Evolutionary conservation across 73 alveolate genomes (phyloP).

Genomic region (Diophrys sp.): DNA sequence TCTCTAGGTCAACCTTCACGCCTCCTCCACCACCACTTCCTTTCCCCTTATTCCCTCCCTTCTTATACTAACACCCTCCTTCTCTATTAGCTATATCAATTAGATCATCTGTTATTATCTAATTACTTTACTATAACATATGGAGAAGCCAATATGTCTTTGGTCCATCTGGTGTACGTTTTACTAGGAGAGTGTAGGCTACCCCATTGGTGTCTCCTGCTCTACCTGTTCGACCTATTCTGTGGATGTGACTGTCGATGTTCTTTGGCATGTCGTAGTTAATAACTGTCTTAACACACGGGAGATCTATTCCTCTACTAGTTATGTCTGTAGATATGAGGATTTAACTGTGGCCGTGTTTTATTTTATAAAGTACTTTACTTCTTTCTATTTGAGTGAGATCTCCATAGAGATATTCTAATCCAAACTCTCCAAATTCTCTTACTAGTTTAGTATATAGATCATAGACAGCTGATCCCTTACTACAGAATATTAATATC

Average conservation of each 20-base stretch:
- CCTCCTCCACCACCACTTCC: too few relatives aligned
- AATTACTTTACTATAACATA: conserved; percentile 54
- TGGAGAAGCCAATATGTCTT: conserved; percentile 41
- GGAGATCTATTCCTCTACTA: conserved; percentile 80
- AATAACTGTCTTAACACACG: conserved; percentile 64
- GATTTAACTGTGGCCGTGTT: conserved; percentile 46
- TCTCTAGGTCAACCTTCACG: conserved; percentile 27
- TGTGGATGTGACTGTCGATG: conserved; percentile 71
- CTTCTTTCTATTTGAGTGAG: conserved; percentile 59
- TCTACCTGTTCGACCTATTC: conserved; percentile 85
- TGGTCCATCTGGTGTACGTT: conserved; percentile 49
- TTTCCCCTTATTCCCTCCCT: too few relatives aligned
- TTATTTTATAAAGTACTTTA: conserved; percentile 45
- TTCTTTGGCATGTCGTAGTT: conserved; percentile 62
- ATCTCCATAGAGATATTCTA: conserved; percentile 70
- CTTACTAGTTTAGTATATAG: conserved; percentile 8
- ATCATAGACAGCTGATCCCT: neutral
- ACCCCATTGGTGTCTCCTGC: conserved; percentile 71
- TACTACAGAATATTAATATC: neutral
- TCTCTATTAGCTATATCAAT: conserved; percentile 68
- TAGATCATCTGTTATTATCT: conserved; percentile 55
- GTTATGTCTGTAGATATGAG: conserved; percentile 69
- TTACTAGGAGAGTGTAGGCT: conserved; percentile 66
- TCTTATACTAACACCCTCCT: neutral
- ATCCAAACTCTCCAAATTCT: conserved; percentile 40